A percentile compares a stretch with the other conserved stretches of the same genome.
These are phyloP conservation scores for Carallia pectinifolia DNA, from an alignment of 345 rosid species.

Conservation along the genomic window DNA sequence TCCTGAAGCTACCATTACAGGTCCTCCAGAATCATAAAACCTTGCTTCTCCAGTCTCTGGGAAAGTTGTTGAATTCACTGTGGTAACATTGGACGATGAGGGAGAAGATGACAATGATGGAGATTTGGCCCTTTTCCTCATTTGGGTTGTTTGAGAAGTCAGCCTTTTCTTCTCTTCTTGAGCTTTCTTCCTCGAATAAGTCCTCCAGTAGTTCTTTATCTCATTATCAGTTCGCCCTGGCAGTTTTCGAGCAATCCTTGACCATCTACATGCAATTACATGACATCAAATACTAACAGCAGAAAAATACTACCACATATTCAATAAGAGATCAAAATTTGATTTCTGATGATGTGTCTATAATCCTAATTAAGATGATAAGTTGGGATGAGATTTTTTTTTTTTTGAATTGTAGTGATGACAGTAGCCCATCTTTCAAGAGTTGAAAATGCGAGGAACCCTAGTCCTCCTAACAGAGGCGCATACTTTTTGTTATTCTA, in stretches of 20 bases:
- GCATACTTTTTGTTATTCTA: too few relatives aligned
- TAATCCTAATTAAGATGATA: too few relatives aligned
- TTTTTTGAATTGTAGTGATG: too few relatives aligned
- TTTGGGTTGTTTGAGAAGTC: slow-evolving; percentile 60
- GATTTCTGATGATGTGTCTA: not conserved
- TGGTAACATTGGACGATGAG: slow-evolving; percentile 50
- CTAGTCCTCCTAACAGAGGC: too few relatives aligned
- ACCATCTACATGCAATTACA: slow-evolving; percentile 59
- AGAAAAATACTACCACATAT: not conserved
- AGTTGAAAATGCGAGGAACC: too few relatives aligned
- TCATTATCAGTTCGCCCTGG: slow-evolving; percentile 97
- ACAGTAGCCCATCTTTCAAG: too few relatives aligned
- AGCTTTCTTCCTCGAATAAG: slow-evolving; percentile 82
- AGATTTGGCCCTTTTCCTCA: slow-evolving; percentile 42
- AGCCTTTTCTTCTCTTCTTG: slow-evolving; percentile 55
- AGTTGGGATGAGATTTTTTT: not conserved
- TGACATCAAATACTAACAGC: not conserved
- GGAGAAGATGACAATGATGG: slow-evolving; percentile 55
- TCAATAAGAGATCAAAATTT: not conserved
- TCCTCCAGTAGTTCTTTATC: slow-evolving; percentile 95
- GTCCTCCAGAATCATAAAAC: slow-evolving; percentile 83
- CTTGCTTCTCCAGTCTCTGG: slow-evolving; percentile 51
- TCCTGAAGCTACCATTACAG: slow-evolving; percentile 17
- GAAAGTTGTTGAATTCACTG: slow-evolving; percentile 43
- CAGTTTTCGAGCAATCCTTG: slow-evolving; percentile 83